Evolutionary conservation across 1,139 yeast genomes (phyloP), one percentile per base, ranked within the genome.

Genomic region (Keqinozyma sinolaborantium): DNA sequence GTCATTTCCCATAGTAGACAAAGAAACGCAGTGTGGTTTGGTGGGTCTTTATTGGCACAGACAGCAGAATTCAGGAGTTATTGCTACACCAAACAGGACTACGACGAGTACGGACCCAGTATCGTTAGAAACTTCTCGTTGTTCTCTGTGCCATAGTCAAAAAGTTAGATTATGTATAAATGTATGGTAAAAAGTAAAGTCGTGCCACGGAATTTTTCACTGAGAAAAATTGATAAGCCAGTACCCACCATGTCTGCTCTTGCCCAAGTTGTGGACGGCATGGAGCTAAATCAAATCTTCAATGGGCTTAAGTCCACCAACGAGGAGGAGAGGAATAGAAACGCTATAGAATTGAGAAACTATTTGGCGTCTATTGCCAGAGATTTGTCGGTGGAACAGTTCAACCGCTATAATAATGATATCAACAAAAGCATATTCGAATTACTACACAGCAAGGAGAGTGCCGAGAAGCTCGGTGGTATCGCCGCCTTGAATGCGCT

Each of bases 1-100:
- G 99, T 94, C 41, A 90, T 94, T 46, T 80, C 95, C 16, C 99
- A 94, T 66, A 88, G 92, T 70, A 85, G 94, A 64, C 99, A 94
- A 68, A 77, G 96, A 56, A 87, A 92, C 53, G 99, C 99, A 6
- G 99, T 94, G 37, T 94, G 98, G 98, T 94, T 90, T 57, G 99
- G 99, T 47, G 99, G 98, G 42, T 85, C 96, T 14, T 70, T 94
- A 48, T 74, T 94, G 55, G 97, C 99, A 2, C 97, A 90, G 64
- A 94, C 99, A 13, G 80, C 95, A 11, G 98, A 92, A 61, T 92
- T 92, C 67, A 87, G 84, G 64, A 81, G 95, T 57, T 88, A 88
- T 64, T 92, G 98, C 58, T 94, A 90, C 69, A 90, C 98, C 30
- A 94, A 92, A 69, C 83, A 83, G 56, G 98, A 92, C 56, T 94